Evolutionary conservation across 2,329 filamentous ascomycete species (phyloP).

Genomic region (Blastomyces gilchristii): DNA sequence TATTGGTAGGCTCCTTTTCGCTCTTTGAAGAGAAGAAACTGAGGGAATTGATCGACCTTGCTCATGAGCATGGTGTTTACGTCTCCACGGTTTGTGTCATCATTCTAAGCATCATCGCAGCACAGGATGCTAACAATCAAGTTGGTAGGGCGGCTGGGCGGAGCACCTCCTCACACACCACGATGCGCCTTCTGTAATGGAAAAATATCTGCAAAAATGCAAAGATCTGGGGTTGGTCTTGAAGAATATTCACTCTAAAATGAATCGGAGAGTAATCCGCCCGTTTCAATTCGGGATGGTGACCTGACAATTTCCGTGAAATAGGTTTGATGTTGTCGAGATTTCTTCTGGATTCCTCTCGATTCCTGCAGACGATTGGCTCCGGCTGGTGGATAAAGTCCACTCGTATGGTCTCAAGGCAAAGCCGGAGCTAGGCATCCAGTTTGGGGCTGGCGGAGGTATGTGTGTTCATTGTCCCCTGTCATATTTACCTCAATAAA

Average conservation of each 20-base stretch:
- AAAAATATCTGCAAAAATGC: conserved; percentile 44
- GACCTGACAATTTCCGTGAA: no score
- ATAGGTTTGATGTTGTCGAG: conserved; percentile 45
- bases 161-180: conserved; percentile 45
- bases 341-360: conserved; percentile 46
- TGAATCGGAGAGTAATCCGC: no score
- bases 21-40: conserved; percentile 40
- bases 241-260: neutral
- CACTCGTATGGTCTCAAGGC: conserved; percentile 41
- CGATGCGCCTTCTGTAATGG: conserved; percentile 37
- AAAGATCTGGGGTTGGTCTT: conserved; percentile 38
- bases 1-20: conserved; percentile 38
- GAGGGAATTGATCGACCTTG: conserved; percentile 41
- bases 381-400: conserved; percentile 41
- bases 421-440: conserved; percentile 48
- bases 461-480: neutral
- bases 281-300: no score
- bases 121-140: neutral
- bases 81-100: conserved; percentile 38
- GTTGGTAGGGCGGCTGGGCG: conserved; percentile 42
- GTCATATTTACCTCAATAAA: neutral
- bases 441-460: conserved; percentile 46
- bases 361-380: conserved; percentile 45
- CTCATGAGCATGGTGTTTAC: conserved; percentile 42
- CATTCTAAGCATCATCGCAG: neutral